A percentile compares a stretch with the other conserved stretches of the same genome.
These are phyloP conservation scores for Megacollybia marginata DNA, from an alignment of 768 basidiomycete species.

Conservation along the genomic window DNA sequence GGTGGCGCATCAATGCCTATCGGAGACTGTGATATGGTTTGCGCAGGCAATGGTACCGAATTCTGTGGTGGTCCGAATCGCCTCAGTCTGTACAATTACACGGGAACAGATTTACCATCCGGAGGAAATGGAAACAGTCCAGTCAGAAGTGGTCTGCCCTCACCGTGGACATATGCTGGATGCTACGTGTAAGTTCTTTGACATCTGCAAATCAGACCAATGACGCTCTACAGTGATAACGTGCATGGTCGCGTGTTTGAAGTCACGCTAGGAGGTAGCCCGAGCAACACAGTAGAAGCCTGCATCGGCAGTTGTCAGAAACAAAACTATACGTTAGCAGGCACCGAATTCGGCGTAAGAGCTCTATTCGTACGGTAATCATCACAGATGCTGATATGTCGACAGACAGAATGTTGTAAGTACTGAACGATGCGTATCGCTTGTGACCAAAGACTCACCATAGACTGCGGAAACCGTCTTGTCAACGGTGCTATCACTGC, in stretches of 20 bases:
- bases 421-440: neutral
- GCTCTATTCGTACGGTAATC: neutral
- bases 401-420: conserved; percentile 1
- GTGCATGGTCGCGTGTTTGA: conserved; percentile 56
- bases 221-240: conserved; percentile 39
- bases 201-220: neutral
- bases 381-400: conserved; percentile 2
- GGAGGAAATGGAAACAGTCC: conserved; percentile 29
- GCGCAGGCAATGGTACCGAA: conserved; percentile 53
- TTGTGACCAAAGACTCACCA: neutral
- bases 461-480: conserved; percentile 68
- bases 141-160: conserved; percentile 45
- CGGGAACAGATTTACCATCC: conserved; percentile 45
- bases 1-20: conserved; percentile 37
- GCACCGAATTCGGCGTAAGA: conserved; percentile 58
- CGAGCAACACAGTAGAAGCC: conserved; percentile 44
- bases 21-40: conserved; percentile 62
- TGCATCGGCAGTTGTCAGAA: conserved; percentile 56
- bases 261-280: conserved; percentile 27
- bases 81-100: conserved; percentile 64
- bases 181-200: conserved; percentile 55
- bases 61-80: conserved; percentile 70
- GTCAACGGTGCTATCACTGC: conserved; percentile 51
- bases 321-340: conserved; percentile 59
- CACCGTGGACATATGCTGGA: conserved; percentile 50